Evolutionary conservation across 2,329 filamentous ascomycete species (phyloP).

Genomic region (Penicillium verrucosum): DNA sequence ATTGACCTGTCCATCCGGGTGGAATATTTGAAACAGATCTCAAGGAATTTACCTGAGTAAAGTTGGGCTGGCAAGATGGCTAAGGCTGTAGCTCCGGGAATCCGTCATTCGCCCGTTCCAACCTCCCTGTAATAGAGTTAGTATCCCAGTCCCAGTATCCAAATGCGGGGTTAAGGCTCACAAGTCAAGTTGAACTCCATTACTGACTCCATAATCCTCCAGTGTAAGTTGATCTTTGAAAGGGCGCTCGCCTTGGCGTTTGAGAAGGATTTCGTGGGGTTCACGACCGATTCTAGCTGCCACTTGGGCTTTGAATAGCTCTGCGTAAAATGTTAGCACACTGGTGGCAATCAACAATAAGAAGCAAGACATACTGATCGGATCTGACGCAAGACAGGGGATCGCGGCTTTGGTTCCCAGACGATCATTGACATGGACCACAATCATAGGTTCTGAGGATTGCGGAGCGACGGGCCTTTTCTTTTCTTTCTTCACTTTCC

Average conservation of each 20-base stretch:
- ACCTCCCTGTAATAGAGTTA: conserved; percentile 41
- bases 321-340: conserved; percentile 26
- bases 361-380: conserved; percentile 54
- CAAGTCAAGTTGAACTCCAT: conserved; percentile 66
- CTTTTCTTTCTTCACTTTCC: conserved; percentile 45
- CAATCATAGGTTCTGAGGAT: conserved; percentile 75
- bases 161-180: conserved; percentile 25
- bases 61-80: too few species aligned
- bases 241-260: conserved; percentile 85
- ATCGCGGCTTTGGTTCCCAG: conserved; percentile 93
- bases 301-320: conserved; percentile 86
- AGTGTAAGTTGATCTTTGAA: conserved; percentile 88
- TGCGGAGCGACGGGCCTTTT: conserved; percentile 36
- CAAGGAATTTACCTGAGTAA: not conserved
- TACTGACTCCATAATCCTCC: conserved; percentile 90
- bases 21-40: conserved; percentile 1
- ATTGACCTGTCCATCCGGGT: not conserved
- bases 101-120: conserved; percentile 45
- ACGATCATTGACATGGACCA: conserved; percentile 92
- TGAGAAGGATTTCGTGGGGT: conserved; percentile 85
- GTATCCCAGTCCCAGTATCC: conserved; percentile 9
- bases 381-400: conserved; percentile 80
- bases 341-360: not conserved
- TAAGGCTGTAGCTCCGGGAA: not conserved
- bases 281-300: conserved; percentile 84